Evolutionary conservation across 2,329 filamentous ascomycete species (phyloP).

Genomic region (Fusarium hainanense): DNA sequence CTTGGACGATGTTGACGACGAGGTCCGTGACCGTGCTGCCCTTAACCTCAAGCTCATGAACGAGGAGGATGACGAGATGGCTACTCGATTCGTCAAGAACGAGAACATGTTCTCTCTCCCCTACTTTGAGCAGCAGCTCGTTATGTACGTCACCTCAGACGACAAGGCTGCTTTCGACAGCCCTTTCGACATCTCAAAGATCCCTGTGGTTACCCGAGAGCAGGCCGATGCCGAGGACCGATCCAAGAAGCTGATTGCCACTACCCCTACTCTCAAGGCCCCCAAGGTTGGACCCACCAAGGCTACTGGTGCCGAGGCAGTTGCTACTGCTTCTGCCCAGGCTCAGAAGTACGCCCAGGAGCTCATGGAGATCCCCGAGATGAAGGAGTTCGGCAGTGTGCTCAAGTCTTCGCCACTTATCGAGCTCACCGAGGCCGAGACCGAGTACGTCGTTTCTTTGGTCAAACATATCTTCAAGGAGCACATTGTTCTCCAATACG

Average conservation of each 20-base stretch:
- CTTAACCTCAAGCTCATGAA: conserved; percentile 92
- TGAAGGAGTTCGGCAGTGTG: conserved; percentile 87
- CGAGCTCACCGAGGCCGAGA: conserved; percentile 96
- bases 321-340: conserved; percentile 79
- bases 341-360: conserved; percentile 92
- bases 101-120: conserved; percentile 96
- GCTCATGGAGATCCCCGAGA: conserved; percentile 87
- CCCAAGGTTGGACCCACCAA: conserved; percentile 84
- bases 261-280: conserved; percentile 92
- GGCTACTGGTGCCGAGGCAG: conserved; percentile 76
- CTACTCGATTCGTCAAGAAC: conserved; percentile 90
- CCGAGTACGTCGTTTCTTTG: conserved; percentile 93
- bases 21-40: conserved; percentile 94
- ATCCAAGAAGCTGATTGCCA: conserved; percentile 95
- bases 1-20: conserved; percentile 96
- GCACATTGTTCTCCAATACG: conserved; percentile 94
- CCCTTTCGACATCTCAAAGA: conserved; percentile 90
- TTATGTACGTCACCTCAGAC: conserved; percentile 95
- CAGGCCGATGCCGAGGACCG: conserved; percentile 96
- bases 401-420: conserved; percentile 90
- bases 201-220: conserved; percentile 93
- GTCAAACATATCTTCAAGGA: conserved; percentile 99
- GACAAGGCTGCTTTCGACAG: conserved; percentile 85
- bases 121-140: conserved; percentile 95
- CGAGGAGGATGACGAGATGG: conserved; percentile 89